These are phyloP conservation scores for Huntiella savannae DNA, from an alignment of 2,329 filamentous ascomycete genomes.

Conservation along the genomic window DNA sequence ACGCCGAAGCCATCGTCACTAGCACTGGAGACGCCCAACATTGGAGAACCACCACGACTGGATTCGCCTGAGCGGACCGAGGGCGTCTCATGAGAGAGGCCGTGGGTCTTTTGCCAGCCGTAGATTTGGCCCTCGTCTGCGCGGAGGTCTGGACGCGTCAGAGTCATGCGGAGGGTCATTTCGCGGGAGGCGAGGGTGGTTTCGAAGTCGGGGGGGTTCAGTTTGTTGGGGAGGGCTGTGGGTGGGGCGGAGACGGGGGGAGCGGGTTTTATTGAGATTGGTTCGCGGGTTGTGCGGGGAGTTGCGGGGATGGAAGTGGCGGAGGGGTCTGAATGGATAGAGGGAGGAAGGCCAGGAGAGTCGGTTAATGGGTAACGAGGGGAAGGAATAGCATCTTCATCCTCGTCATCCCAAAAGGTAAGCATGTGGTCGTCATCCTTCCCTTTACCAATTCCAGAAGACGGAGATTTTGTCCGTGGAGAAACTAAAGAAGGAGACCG, in stretches of 20 bases:
- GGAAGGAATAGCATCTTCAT: conserved; percentile 27
- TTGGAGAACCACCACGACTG: not conserved
- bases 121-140: conserved; percentile 55
- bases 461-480: conserved; percentile 14
- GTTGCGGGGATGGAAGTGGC: not conserved
- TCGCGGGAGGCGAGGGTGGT: conserved; percentile 30
- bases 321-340: not conserved
- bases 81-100: not conserved
- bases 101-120: conserved; percentile 35
- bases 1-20: not conserved
- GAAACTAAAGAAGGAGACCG: conserved; percentile 5
- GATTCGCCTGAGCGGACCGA: not conserved
- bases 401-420: conserved; percentile 22
- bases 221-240: conserved; percentile 24
- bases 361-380: conserved; percentile 15
- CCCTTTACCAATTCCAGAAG: conserved; percentile 9
- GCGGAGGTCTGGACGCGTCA: conserved; percentile 74
- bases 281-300: too few species aligned
- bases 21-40: not conserved
- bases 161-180: conserved; percentile 92
- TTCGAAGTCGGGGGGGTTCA: conserved; percentile 8
- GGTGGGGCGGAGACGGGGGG: too few species aligned
- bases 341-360: not conserved
- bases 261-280: too few species aligned
- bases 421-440: not conserved